Evolutionary conservation across 2,329 filamentous ascomycete species (phyloP).

Genomic region (Monilinia fructigena): DNA sequence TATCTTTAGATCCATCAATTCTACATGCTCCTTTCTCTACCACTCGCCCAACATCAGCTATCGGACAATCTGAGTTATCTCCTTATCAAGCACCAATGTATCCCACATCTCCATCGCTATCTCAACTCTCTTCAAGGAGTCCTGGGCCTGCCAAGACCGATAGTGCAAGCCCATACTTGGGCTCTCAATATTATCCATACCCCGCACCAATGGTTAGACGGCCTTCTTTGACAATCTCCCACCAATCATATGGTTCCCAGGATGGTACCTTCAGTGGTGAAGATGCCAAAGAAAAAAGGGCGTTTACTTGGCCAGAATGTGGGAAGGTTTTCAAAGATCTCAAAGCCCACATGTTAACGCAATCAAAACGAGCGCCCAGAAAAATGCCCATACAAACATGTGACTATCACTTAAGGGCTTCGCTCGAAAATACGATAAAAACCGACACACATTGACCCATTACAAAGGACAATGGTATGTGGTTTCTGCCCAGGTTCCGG

Average conservation of each 20-base stretch:
- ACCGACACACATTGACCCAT: slow-evolving; percentile 90
- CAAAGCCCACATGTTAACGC: slow-evolving; percentile 92
- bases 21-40: slow-evolving; percentile 36
- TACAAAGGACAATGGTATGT: slow-evolving; percentile 98
- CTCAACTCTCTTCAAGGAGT: slow-evolving; percentile 36
- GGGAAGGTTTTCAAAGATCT: slow-evolving; percentile 62
- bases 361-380: slow-evolving; percentile 93
- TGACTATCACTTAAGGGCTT: slow-evolving; percentile 95
- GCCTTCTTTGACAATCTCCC: slow-evolving; percentile 34
- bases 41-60: slow-evolving; percentile 31
- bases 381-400: slow-evolving; percentile 91
- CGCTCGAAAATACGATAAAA: slow-evolving; percentile 96
- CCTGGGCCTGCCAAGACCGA: slow-evolving; percentile 36
- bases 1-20: slow-evolving; percentile 38
- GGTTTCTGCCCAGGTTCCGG: slow-evolving; percentile 91
- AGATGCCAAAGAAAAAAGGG: slow-evolving; percentile 38
- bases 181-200: slow-evolving; percentile 38
- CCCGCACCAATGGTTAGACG: slow-evolving; percentile 30
- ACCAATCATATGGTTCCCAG: slow-evolving; percentile 37
- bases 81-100: slow-evolving; percentile 37
- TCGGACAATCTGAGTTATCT: slow-evolving; percentile 33
- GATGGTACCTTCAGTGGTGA: slow-evolving; percentile 38
- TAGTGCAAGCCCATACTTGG: slow-evolving; percentile 39
- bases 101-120: slow-evolving; percentile 38
- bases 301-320: slow-evolving; percentile 57